These are phyloP conservation scores for Pseudozyma flocculosa DNA, from an alignment of 1,284 basidiomycete genomes.

Conservation along the genomic window DNA sequence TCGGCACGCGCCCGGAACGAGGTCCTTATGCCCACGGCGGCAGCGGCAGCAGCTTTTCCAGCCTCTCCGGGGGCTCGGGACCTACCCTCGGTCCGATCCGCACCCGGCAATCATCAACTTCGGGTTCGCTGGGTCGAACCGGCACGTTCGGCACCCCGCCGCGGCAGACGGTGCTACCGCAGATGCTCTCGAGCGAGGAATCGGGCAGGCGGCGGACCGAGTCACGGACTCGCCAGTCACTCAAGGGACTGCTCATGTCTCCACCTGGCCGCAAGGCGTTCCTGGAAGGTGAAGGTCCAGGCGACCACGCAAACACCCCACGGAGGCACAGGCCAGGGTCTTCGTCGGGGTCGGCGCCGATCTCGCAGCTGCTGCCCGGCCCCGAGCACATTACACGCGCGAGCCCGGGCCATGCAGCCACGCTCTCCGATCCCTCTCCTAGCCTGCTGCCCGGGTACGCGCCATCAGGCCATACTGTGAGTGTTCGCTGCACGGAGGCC, in stretches of 20 bases:
- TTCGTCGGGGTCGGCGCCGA: too few relatives aligned
- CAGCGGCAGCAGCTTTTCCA: slow-evolving; percentile 32
- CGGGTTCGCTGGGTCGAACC: slow-evolving; percentile 20
- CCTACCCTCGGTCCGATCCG: slow-evolving; percentile 34
- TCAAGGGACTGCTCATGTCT: slow-evolving; percentile 34
- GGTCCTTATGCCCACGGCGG: too few relatives aligned
- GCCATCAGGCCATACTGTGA: slow-evolving; percentile 14
- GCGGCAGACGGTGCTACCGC: slow-evolving; percentile 14
- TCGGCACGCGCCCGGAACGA: too few relatives aligned
- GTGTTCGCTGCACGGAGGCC: neutral
- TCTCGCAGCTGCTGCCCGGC: too few relatives aligned
- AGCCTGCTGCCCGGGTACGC: slow-evolving; percentile 24
- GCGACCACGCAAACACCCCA: slow-evolving; percentile 12
- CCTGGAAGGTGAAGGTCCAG: slow-evolving; percentile 22
- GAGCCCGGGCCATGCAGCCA: slow-evolving; percentile 3
- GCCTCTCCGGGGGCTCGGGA: slow-evolving; percentile 20
- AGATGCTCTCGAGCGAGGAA: slow-evolving; percentile 29
- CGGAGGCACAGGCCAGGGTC: slow-evolving; percentile 26
- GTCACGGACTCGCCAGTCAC: slow-evolving; percentile 30
- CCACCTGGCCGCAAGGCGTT: slow-evolving; percentile 23
- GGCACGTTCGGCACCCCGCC: slow-evolving; percentile 21
- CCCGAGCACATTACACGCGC: neutral
- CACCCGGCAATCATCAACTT: slow-evolving; percentile 24
- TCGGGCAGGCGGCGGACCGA: slow-evolving; percentile 19
- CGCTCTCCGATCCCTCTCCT: slow-evolving; percentile 28